These are phyloP conservation scores for Vigna unguiculata DNA, from an alignment of 306 rosid genomes.

Conservation along the genomic window DNA sequence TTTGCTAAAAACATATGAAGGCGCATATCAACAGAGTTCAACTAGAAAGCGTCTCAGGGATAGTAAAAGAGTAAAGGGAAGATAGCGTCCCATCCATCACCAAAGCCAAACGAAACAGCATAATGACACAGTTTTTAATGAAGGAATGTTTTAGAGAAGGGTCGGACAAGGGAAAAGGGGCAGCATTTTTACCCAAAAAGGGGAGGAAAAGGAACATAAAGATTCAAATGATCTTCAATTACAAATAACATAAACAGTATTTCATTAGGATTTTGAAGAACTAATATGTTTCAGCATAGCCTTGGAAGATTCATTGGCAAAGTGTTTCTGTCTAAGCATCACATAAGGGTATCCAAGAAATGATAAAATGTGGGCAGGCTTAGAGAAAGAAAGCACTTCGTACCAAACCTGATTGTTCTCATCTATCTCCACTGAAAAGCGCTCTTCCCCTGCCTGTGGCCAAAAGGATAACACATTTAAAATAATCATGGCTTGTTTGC, in stretches of 20 bases:
- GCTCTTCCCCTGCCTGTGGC: constrained; percentile 92
- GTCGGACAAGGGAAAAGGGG: constrained; percentile 14
- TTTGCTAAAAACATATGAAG: no score
- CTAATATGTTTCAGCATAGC: constrained; percentile 61
- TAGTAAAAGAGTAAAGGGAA: not conserved
- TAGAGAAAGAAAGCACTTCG: constrained; percentile 87
- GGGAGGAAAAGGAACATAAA: constrained; percentile 15
- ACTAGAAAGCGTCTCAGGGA: not conserved
- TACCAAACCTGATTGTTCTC: constrained; percentile 93
- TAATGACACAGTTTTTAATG: constrained; percentile 14
- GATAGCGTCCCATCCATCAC: not conserved
- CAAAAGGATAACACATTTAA: constrained; percentile 32
- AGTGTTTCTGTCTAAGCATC: constrained; percentile 77
- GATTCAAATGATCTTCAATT: constrained; percentile 13
- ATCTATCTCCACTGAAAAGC: constrained; percentile 85
- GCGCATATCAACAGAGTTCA: not conserved
- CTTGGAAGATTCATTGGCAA: constrained; percentile 80
- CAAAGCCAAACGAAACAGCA: not conserved
- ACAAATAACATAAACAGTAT: constrained; percentile 27
- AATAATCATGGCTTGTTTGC: not conserved
- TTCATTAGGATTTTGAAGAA: constrained; percentile 52
- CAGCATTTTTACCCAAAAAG: not conserved
- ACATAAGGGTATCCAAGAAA: constrained; percentile 89
- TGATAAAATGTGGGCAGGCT: constrained; percentile 82
- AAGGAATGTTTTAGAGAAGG: constrained; percentile 4